A percentile compares a stretch with the other conserved stretches of the same genome.
Conservation (phyloP, 306 rosid species). For the Lathyrus aphaca region DNA sequence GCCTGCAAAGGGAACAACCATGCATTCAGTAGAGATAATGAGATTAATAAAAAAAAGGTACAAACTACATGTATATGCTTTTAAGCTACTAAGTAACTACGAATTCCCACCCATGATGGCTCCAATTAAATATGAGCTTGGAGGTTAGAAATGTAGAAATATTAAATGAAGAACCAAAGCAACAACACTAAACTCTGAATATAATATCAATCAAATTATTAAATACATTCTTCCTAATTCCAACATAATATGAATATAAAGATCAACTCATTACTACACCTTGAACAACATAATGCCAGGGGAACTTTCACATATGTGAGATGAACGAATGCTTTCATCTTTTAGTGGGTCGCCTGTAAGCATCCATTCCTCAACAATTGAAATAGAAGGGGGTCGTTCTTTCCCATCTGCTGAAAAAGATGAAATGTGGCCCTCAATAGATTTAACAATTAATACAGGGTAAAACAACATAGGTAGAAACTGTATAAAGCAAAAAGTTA, state of each 20-base stretch:
- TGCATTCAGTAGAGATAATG: conserved; percentile 42
- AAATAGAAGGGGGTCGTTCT: conserved; percentile 86
- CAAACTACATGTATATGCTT: conserved; percentile 4
- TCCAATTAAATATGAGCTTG: conserved; percentile 16
- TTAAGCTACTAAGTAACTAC: background rate
- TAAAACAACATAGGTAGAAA: background rate
- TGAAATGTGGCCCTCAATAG: conserved; percentile 71
- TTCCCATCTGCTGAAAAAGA: conserved; percentile 84
- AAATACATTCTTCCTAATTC: conserved; percentile 1
- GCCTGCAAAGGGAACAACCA: conserved; percentile 62
- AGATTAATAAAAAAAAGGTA: conserved; percentile 34
- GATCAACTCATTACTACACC: conserved; percentile 50
- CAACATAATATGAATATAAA: conserved; percentile 16
- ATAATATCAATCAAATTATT: conserved; percentile 8
- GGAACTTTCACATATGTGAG: conserved; percentile 75
- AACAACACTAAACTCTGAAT: conserved; percentile 16
- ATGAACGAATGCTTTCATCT: conserved; percentile 16
- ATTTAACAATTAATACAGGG: background rate
- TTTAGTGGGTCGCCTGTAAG: conserved; percentile 48
- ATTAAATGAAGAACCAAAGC: conserved; percentile 23
- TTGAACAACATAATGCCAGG: conserved; percentile 91
- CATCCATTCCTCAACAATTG: conserved; percentile 96
- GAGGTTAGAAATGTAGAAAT: conserved; percentile 27
- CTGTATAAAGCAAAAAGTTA: conserved; percentile 25
- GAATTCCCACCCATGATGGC: background rate